These are phyloP conservation scores for Phytophthora hibernalis DNA, from an alignment of 352 stramenopile genomes.

Conservation along the genomic window DNA sequence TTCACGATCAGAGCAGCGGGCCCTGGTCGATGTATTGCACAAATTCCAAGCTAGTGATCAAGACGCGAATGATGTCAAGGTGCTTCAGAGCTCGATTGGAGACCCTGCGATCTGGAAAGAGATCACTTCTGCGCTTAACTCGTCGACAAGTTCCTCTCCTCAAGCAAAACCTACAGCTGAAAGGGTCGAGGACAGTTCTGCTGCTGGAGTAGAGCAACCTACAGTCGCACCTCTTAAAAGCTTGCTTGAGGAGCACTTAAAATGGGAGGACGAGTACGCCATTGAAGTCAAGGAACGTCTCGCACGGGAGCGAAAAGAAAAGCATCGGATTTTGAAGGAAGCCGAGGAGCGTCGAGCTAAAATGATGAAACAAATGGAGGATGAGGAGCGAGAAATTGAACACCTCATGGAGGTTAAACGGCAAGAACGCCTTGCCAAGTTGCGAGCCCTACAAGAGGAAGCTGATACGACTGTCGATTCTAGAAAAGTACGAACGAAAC, in stretches of 20 bases:
- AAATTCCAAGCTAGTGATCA: constrained; percentile 69
- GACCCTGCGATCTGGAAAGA: constrained; percentile 84
- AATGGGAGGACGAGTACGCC: constrained; percentile 71
- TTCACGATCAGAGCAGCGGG: constrained; percentile 69
- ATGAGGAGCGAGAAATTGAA: constrained; percentile 78
- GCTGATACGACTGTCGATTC: neutral
- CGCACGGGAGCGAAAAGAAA: constrained; percentile 52
- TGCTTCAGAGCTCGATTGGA: constrained; percentile 65
- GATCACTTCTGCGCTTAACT: constrained; percentile 47
- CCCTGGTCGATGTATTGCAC: constrained; percentile 64
- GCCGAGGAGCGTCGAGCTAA: constrained; percentile 55
- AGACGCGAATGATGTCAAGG: constrained; percentile 55
- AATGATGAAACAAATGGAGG: constrained; percentile 76
- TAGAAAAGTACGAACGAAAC: neutral
- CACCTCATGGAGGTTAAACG: constrained; percentile 69
- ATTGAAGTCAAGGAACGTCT: constrained; percentile 57
- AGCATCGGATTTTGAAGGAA: constrained; percentile 55
- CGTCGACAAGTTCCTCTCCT: constrained; percentile 7
- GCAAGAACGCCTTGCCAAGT: constrained; percentile 60
- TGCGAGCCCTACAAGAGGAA: constrained; percentile 55
- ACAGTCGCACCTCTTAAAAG: constrained; percentile 38
- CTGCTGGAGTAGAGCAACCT: neutral
- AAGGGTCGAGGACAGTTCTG: neutral
- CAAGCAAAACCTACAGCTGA: neutral
- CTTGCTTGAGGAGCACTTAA: constrained; percentile 63